Percentiles rank a stretch among this genome's conserved stretches.
These are phyloP conservation scores for Leccinum barrowsii DNA, from an alignment of 768 basidiomycete genomes.

Conservation along the genomic window DNA sequence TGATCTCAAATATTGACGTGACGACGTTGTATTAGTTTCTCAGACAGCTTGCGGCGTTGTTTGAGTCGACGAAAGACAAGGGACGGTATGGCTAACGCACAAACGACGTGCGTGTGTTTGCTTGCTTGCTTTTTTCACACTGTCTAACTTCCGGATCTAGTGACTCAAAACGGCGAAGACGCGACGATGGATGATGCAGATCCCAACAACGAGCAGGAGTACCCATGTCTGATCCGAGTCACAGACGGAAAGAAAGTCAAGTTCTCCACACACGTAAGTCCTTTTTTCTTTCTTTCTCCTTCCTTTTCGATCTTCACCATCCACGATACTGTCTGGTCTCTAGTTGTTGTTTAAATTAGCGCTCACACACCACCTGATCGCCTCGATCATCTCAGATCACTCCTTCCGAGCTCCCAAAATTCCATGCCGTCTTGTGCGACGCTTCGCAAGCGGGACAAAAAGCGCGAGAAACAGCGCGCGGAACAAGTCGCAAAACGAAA, in stretches of 20 bases:
- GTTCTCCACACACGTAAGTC: conserved; percentile 73
- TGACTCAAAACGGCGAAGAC: conserved; percentile 68
- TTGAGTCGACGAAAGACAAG: conserved; percentile 66
- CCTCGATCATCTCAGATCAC: conserved; percentile 45
- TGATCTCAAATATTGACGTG: neutral
- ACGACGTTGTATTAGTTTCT: conserved; percentile 59
- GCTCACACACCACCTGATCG: conserved; percentile 1
- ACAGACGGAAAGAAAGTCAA: conserved; percentile 67
- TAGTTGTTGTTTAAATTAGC: neutral
- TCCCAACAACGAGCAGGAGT: conserved; percentile 41
- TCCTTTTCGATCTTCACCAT: neutral
- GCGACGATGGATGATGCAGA: conserved; percentile 47
- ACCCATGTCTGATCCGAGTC: conserved; percentile 78
- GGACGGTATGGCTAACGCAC: conserved; percentile 91
- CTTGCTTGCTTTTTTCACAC: neutral
- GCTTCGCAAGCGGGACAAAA: conserved; percentile 93
- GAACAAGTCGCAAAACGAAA: conserved; percentile 69
- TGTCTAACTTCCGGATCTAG: conserved; percentile 33
- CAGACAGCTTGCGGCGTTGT: conserved; percentile 58
- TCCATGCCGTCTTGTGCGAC: conserved; percentile 69
- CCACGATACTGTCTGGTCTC: neutral
- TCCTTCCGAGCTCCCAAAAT: conserved; percentile 58
- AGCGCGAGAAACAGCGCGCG: conserved; percentile 76
- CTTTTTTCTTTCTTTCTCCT: neutral
- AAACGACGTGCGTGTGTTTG: conserved; percentile 67